Base-by-base conservation (phyloP, 2,329 filamentous ascomycete genomes). In the Pseudocercospora vitis region DNA sequence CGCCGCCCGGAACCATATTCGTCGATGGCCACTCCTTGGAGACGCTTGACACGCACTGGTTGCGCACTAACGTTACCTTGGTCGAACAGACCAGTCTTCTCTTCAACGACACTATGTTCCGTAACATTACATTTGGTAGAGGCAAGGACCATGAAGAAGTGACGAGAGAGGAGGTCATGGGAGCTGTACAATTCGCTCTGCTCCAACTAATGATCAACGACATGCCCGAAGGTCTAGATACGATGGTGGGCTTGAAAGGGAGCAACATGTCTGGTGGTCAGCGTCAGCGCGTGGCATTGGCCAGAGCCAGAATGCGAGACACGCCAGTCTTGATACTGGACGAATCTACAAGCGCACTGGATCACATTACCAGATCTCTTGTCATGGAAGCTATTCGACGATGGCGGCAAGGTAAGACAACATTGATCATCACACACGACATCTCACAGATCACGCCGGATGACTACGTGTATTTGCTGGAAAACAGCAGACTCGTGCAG, bases 401-500 rank as follows among this genome's bases (percentile, higher is more conserved):
- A 16, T 96, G 91, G 92, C 80, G 94, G 18, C 75, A 73, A 29
- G 86, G 81, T 0, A 94, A 89, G 68, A 96, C 91, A 0, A 97
- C 92, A 0, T 88, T 97, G 48, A 83, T 97, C 60, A 92, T 97
- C 63, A 96, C 94, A 0, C 92, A 97, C 65, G 90, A 97, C 59
- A 81, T 94, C 26, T 80, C 83, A 0, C 87, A 92, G 60, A 92
- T 97, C 7, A 69, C 74, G 3, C 73, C 82, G 0, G 70, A 84
- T 0, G 91, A 97, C 58, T 91, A 86, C 57, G 80, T 95, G 0
- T 95, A 91, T 61, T 80, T 96, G 8, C 74, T 97, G 67, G 86
- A 92, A 26, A 73, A 83, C 8, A 87, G 88, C 0, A 68, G 67
- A 0, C 75, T 96, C 0, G 79, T 87, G 0, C 83, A 91, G 63